Conservation (phyloP, 1,284 basidiomycete genomes). For the Ustilago trichophora region DNA sequence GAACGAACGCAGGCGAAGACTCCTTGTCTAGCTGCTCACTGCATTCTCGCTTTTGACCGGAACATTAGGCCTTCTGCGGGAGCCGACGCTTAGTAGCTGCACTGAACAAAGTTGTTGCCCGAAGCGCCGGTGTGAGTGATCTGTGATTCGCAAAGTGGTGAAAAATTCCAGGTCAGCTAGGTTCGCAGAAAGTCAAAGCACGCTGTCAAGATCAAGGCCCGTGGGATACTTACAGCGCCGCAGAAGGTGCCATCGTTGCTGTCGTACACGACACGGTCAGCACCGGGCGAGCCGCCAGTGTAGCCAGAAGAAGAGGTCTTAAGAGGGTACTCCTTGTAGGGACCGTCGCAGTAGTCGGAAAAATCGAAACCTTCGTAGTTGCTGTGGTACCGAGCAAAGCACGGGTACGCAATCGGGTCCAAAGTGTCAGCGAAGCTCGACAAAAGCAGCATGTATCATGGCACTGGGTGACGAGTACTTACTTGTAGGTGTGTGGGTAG, state of each 20-base stretch:
- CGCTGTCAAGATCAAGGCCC: too few species aligned
- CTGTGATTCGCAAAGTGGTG: constrained; percentile 3
- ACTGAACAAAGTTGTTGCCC: constrained; percentile 51
- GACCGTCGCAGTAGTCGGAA: constrained; percentile 43
- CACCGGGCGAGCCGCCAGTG: constrained; percentile 54
- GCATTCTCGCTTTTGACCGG: too few species aligned
- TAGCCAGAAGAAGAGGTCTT: constrained; percentile 15
- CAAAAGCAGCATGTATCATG: background rate
- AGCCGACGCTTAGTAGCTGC: constrained; percentile 43
- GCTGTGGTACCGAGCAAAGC: constrained; percentile 1
- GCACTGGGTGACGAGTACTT: background rate
- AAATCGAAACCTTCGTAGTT: constrained; percentile 55
- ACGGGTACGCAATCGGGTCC: too few species aligned
- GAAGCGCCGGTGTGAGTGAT: constrained; percentile 54
- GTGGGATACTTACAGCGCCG: constrained; percentile 50
- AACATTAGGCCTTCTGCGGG: too few species aligned
- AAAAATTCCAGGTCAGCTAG: background rate
- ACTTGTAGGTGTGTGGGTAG: constrained; percentile 51
- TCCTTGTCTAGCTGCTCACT: too few species aligned
- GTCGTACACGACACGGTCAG: constrained; percentile 53
- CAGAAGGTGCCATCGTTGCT: constrained; percentile 36
- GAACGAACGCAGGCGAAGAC: too few species aligned
- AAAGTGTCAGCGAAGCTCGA: background rate
- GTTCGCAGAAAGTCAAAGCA: too few species aligned
- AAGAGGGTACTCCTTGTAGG: constrained; percentile 42